Conservation (phyloP, 2,329 filamentous ascomycete genomes). For the Sarocladium brachiariae region DNA sequence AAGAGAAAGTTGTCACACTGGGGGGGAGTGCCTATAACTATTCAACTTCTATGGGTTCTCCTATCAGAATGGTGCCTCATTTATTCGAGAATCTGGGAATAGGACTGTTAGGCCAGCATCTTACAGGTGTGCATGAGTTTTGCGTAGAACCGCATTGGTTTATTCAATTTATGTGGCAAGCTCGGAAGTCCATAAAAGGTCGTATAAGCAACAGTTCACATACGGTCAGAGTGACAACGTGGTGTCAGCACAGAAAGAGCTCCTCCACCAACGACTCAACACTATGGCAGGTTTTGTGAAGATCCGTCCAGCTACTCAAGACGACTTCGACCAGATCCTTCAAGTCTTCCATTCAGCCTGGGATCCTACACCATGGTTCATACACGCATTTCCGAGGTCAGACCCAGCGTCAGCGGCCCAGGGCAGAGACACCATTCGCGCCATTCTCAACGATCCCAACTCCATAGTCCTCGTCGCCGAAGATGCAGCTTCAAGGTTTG, state of each 20-base stretch:
- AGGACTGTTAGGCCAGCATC: too few species aligned
- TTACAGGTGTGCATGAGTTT: too few species aligned
- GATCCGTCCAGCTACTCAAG: background rate
- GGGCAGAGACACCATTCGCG: constrained; percentile 22
- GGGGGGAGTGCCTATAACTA: too few species aligned
- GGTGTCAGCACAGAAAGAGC: background rate
- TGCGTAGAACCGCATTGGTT: too few species aligned
- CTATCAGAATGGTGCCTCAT: too few species aligned
- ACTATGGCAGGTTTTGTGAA: background rate
- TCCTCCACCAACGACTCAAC: background rate
- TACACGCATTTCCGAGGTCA: background rate
- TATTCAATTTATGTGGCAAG: too few species aligned
- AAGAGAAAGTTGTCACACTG: too few species aligned
- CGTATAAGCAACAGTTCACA: background rate
- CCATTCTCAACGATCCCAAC: constrained; percentile 17
- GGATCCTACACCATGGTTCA: background rate
- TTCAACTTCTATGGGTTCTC: too few species aligned
- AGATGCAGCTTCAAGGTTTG: constrained; percentile 13
- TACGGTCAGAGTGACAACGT: background rate
- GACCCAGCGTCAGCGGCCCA: background rate
- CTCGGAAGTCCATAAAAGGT: too few species aligned
- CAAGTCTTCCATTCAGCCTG: background rate
- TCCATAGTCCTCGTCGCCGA: constrained; percentile 20
- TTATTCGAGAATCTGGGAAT: too few species aligned
- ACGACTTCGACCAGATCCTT: background rate